A percentile compares a stretch with the other conserved stretches of the same genome.
Evolutionary conservation across 2,329 filamentous ascomycete species (phyloP).

Genomic region (Colletotrichum eleusines): DNA sequence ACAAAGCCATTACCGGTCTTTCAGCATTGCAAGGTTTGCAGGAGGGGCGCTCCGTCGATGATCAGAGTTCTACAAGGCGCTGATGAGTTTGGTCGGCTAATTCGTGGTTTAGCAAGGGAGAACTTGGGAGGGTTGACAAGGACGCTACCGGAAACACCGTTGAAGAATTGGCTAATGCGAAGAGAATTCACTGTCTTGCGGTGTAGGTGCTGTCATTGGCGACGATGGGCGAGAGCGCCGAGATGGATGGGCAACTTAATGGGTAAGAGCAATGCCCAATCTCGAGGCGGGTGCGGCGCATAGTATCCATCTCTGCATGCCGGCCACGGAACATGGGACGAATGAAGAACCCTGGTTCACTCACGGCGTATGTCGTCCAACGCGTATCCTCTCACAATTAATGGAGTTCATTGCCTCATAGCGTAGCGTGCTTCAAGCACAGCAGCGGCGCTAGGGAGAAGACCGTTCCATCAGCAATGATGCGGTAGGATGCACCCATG

Average conservation of each 20-base stretch:
- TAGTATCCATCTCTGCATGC: slow-evolving; percentile 26
- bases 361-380: slow-evolving; percentile 30
- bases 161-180: slow-evolving; percentile 11
- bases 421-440: slow-evolving; percentile 27
- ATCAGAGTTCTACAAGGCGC: neutral
- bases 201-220: slow-evolving; percentile 12
- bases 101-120: neutral
- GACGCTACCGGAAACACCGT: slow-evolving; percentile 3
- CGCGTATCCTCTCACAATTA: slow-evolving; percentile 34
- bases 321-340: slow-evolving; percentile 32
- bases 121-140: neutral
- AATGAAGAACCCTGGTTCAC: slow-evolving; percentile 36
- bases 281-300: slow-evolving; percentile 23
- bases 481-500: slow-evolving; percentile 27
- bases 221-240: slow-evolving; percentile 3
- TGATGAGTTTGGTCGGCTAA: slow-evolving; percentile 4
- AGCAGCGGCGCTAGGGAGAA: slow-evolving; percentile 32
- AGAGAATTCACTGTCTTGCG: slow-evolving; percentile 18
- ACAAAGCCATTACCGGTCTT: neutral
- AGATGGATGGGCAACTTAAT: slow-evolving; percentile 23
- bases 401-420: slow-evolving; percentile 39
- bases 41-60: neutral
- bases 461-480: slow-evolving; percentile 34
- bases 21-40: neutral
- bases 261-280: slow-evolving; percentile 19